phyloP scores from a whole-genome alignment of 768 basidiomycete species.

The Suillus cothurnatus region DNA sequence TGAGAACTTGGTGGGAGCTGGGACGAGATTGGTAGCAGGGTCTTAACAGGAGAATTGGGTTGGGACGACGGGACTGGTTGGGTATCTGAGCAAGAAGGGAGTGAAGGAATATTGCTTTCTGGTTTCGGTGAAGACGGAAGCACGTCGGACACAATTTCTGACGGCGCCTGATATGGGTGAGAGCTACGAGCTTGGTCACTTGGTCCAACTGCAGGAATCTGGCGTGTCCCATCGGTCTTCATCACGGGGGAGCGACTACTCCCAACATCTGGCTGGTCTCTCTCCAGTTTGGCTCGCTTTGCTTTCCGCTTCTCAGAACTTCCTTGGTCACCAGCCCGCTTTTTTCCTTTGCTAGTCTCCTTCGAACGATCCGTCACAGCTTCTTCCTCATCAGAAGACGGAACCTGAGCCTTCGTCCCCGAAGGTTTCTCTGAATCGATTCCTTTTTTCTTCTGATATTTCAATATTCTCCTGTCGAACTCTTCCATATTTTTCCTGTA shows the following conservation, averaged over 20 bases:
- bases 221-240: neutral
- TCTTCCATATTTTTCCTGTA: slow-evolving; percentile 47
- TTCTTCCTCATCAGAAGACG: neutral
- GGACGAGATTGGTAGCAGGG: neutral
- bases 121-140: neutral
- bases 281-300: slow-evolving; percentile 8
- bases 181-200: neutral
- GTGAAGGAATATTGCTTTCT: neutral
- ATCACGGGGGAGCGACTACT: neutral
- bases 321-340: neutral
- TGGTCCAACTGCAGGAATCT: neutral
- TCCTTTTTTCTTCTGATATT: slow-evolving; percentile 39
- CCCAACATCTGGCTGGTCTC: neutral
- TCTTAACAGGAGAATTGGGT: neutral
- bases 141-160: neutral
- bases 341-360: neutral
- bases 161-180: neutral
- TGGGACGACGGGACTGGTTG: slow-evolving; percentile 9
- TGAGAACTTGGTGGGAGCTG: slow-evolving; percentile 1
- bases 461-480: slow-evolving; percentile 47
- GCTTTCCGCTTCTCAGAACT: neutral
- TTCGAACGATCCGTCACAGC: neutral
- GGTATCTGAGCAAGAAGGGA: slow-evolving; percentile 1
- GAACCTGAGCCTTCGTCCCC: slow-evolving; percentile 4
- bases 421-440: slow-evolving; percentile 1